Conservation (phyloP, 306 rosid species). For the Betula pendula region DNA sequence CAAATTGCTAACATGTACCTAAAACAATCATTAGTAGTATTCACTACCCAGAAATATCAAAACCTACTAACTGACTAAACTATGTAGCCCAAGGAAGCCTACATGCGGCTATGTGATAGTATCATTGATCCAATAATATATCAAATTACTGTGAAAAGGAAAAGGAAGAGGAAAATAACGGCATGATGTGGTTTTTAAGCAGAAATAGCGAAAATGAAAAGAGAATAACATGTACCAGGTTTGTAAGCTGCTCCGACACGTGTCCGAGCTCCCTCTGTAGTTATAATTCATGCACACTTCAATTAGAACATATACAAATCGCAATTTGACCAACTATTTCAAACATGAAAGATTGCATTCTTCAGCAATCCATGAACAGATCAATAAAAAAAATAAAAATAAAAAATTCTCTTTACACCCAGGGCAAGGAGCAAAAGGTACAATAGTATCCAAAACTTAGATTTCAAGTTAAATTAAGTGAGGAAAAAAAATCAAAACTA, state of each 20-base stretch:
- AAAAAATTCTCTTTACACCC: background rate
- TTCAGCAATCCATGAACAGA: background rate
- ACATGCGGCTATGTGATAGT: background rate
- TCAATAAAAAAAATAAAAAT: background rate
- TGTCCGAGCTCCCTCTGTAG: constrained; percentile 73
- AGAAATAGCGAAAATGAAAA: constrained; percentile 9
- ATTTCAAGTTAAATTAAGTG: background rate
- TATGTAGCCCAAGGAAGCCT: background rate
- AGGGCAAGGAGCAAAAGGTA: background rate
- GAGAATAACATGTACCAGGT: constrained; percentile 33
- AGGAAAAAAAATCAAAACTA: background rate
- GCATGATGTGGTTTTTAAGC: background rate
- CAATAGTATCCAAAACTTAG: background rate
- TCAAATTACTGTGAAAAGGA: background rate
- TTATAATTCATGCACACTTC: constrained; percentile 29
- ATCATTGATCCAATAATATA: background rate
- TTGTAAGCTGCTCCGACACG: constrained; percentile 51
- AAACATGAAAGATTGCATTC: background rate
- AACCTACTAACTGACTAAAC: background rate
- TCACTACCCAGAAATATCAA: background rate
- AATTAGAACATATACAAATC: background rate
- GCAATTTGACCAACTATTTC: background rate
- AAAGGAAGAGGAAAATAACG: background rate
- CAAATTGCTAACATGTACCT: background rate
- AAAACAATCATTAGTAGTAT: background rate